Evolutionary conservation across 768 basidiomycete genomes (phyloP).

Genomic region (Hortiboletus flavorubellus): DNA sequence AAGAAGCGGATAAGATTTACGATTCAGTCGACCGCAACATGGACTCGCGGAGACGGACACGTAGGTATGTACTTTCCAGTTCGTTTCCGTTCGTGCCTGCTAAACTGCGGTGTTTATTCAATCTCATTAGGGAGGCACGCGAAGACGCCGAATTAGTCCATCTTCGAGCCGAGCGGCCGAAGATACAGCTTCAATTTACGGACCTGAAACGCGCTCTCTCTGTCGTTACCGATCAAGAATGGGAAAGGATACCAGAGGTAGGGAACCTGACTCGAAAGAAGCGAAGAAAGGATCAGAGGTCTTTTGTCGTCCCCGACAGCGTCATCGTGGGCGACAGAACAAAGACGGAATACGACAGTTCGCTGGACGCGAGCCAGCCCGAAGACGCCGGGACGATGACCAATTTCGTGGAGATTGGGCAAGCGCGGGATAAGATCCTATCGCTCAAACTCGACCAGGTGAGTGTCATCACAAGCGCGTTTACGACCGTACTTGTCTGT

Average conservation of each 20-base stretch:
- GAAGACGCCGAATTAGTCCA: conserved; percentile 73
- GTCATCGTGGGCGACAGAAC: conserved; percentile 82
- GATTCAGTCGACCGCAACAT: conserved; percentile 88
- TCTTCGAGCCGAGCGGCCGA: conserved; percentile 83
- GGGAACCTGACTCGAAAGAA: conserved; percentile 93
- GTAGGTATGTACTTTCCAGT: conserved; percentile 59
- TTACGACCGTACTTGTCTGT: background rate
- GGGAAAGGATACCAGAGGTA: conserved; percentile 95
- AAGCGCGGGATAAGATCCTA: conserved; percentile 92
- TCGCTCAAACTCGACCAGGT: conserved; percentile 94
- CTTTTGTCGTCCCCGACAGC: conserved; percentile 91
- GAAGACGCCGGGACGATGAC: conserved; percentile 79
- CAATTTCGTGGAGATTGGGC: conserved; percentile 95
- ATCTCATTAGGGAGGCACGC: conserved; percentile 57
- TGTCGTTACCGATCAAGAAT: conserved; percentile 84
- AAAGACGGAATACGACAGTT: conserved; percentile 72
- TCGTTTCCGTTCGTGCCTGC: no score
- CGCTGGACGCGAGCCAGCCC: conserved; percentile 71
- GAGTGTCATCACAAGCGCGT: conserved; percentile 8
- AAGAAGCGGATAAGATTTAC: conserved; percentile 94
- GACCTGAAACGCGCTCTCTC: conserved; percentile 91
- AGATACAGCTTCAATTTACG: conserved; percentile 93
- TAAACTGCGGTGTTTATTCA: background rate
- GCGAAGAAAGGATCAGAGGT: conserved; percentile 78
- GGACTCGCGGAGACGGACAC: conserved; percentile 77